phyloP scores from a whole-genome alignment of 2,329 filamentous ascomycete genomes.

The Cercospora citrullina region DNA sequence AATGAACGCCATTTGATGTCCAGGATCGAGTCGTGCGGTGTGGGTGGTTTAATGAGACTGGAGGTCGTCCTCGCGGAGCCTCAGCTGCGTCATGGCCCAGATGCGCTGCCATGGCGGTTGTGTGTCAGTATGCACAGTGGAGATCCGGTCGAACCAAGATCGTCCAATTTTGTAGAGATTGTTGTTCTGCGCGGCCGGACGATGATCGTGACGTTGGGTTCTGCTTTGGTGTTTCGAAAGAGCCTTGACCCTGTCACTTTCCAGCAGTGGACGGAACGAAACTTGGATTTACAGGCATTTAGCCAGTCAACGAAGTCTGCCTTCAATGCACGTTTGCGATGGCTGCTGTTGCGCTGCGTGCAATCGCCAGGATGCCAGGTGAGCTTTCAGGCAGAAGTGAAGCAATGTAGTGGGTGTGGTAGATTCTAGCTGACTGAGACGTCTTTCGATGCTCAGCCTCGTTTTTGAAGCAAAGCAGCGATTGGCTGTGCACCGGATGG shows the following conservation, averaged over 20 bases:
- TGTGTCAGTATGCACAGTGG: not conserved
- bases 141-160: conserved; percentile 13
- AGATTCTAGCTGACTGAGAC: not conserved
- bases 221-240: not conserved
- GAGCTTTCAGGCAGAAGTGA: not conserved
- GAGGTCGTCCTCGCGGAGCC: conserved; percentile 10
- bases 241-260: conserved; percentile 6
- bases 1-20: conserved; percentile 32
- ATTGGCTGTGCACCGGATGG: conserved; percentile 11
- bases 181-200: not conserved
- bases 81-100: conserved; percentile 20
- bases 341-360: not conserved
- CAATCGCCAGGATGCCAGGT: conserved; percentile 6
- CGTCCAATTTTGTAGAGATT: conserved; percentile 1
- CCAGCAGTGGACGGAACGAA: conserved; percentile 7
- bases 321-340: conserved; percentile 1
- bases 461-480: conserved; percentile 6
- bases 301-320: not conserved
- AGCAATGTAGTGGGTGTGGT: not conserved
- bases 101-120: conserved; percentile 16
- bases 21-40: conserved; percentile 28
- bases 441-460: conserved; percentile 10
- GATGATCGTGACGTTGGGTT: conserved; percentile 14
- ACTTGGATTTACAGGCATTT: conserved; percentile 12
- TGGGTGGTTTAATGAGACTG: conserved; percentile 21